phyloP scores from a whole-genome alignment of 768 basidiomycete species.

The Leucocoprinus sp. region DNA sequence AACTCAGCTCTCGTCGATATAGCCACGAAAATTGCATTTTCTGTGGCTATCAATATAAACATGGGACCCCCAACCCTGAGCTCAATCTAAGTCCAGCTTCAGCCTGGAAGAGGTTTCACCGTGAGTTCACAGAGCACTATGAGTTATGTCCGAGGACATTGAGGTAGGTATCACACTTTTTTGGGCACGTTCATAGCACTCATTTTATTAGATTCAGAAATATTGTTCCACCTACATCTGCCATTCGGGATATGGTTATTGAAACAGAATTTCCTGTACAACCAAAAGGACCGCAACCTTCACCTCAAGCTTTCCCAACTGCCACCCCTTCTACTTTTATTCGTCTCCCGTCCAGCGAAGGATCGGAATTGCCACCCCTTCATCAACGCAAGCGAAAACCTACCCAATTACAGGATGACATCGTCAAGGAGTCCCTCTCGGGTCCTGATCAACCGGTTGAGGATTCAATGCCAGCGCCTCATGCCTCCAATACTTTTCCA shows the following conservation, averaged over 20 bases:
- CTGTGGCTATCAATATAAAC: slow-evolving; percentile 3
- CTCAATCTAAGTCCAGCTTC: not conserved
- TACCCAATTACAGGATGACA: not conserved
- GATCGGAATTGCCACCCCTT: not conserved
- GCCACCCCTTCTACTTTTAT: not conserved
- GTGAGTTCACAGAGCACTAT: slow-evolving; percentile 3
- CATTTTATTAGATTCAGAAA: not conserved
- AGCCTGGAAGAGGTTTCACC: slow-evolving; percentile 2
- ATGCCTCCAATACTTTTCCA: not conserved
- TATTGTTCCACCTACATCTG: slow-evolving; percentile 7
- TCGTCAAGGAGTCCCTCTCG: not conserved
- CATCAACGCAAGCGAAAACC: slow-evolving; percentile 1
- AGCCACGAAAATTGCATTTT: slow-evolving; percentile 1
- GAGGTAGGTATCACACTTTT: not conserved
- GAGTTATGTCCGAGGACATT: slow-evolving; percentile 5
- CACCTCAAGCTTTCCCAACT: not conserved
- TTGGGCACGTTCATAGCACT: not conserved
- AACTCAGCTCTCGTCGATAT: not conserved
- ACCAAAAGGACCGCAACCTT: not conserved
- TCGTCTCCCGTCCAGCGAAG: not conserved
- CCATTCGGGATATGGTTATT: slow-evolving; percentile 2
- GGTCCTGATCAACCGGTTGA: not conserved
- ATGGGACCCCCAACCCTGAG: slow-evolving; percentile 1
- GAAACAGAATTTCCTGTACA: not conserved
- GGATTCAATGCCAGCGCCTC: not conserved